phyloP scores from a whole-genome alignment of 1,139 yeast species.

The Pichia sp. region DNA sequence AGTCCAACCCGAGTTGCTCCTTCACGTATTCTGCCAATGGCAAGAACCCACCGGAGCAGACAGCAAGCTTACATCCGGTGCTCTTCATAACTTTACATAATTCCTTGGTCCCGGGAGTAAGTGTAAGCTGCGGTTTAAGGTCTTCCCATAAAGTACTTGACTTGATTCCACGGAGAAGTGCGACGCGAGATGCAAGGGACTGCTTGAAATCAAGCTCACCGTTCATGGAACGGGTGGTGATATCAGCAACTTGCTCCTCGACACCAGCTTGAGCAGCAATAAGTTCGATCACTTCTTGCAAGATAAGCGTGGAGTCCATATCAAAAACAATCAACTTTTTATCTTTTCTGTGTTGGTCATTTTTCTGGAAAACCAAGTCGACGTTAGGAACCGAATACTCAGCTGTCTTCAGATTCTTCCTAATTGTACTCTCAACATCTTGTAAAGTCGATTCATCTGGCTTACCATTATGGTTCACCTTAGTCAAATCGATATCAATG shows the following conservation, averaged over 20 bases:
- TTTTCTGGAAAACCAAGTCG: constrained; percentile 46
- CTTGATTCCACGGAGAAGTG: constrained; percentile 73
- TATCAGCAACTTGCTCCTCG: constrained; percentile 68
- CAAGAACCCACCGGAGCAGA: constrained; percentile 90
- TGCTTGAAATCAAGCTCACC: constrained; percentile 91
- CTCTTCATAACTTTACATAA: constrained; percentile 59
- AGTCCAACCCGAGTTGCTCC: constrained; percentile 65
- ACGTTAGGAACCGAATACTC: constrained; percentile 24
- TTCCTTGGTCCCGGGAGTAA: constrained; percentile 81
- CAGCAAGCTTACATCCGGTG: constrained; percentile 70
- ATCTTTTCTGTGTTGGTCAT: constrained; percentile 36
- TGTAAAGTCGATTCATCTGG: constrained; percentile 15
- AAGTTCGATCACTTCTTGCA: constrained; percentile 94
- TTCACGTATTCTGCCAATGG: constrained; percentile 81
- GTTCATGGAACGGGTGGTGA: constrained; percentile 95
- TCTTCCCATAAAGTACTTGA: constrained; percentile 73
- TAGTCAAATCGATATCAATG: constrained; percentile 24
- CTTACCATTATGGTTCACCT: constrained; percentile 6
- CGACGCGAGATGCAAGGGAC: constrained; percentile 72
- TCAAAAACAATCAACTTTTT: constrained; percentile 82
- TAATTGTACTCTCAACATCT: constrained; percentile 25
- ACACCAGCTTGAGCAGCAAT: constrained; percentile 84
- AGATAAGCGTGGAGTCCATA: constrained; percentile 95
- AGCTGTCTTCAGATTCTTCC: constrained; percentile 24
- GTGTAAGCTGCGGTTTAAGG: constrained; percentile 58